Evolutionary conservation across 1,284 basidiomycete species (phyloP).

Genomic region (Abortiporus biennis): DNA sequence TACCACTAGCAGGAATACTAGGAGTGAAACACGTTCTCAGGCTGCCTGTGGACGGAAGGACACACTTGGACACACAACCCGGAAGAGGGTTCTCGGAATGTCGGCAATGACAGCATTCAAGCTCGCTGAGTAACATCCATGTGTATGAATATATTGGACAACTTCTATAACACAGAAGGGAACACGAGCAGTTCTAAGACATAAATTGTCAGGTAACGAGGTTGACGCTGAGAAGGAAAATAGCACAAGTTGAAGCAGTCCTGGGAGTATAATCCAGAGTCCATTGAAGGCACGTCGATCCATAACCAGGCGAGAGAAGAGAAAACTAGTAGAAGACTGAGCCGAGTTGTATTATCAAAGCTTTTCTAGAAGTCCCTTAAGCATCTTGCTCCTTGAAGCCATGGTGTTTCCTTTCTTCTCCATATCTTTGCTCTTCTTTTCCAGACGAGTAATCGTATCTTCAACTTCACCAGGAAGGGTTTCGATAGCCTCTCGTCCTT

Average conservation of each 20-base stretch:
- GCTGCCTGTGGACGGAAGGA: too few species aligned
- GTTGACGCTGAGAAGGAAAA: too few species aligned
- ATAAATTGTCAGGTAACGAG: too few species aligned
- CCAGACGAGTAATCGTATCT: slow-evolving; percentile 32
- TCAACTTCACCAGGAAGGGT: slow-evolving; percentile 38
- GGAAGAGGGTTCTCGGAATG: too few species aligned
- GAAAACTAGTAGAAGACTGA: neutral
- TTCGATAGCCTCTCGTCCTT: slow-evolving; percentile 28
- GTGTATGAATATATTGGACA: too few species aligned
- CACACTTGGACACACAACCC: too few species aligned
- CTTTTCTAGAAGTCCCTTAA: slow-evolving; percentile 25
- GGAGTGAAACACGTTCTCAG: too few species aligned
- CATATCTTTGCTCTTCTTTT: slow-evolving; percentile 38
- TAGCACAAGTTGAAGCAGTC: neutral
- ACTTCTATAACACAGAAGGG: too few species aligned
- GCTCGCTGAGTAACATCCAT: too few species aligned
- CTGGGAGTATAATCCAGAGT: neutral
- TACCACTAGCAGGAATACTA: too few species aligned
- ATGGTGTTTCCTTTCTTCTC: slow-evolving; percentile 31
- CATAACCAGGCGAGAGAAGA: neutral
- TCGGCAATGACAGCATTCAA: too few species aligned
- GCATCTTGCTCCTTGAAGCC: slow-evolving; percentile 30
- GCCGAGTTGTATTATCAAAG: slow-evolving; percentile 9
- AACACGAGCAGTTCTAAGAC: too few species aligned
- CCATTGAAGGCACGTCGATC: neutral